Evolutionary conservation across 2,329 filamentous ascomycete genomes (phyloP), one percentile per base, ranked within the genome.

Genomic region (Furcasterigmium furcatum): DNA sequence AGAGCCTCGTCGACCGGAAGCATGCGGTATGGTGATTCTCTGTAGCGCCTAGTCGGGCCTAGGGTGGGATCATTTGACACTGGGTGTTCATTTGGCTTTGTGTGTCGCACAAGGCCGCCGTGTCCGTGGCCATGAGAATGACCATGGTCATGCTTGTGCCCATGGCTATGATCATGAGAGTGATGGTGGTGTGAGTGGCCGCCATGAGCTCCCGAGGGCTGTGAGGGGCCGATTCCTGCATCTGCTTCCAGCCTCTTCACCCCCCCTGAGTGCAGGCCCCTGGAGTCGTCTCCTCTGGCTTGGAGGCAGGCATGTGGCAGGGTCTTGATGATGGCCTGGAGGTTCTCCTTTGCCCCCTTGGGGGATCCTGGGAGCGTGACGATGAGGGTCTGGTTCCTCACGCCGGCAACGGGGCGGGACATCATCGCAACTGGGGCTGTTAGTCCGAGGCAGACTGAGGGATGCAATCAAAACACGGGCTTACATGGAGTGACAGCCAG

Each of bases 271-370:
- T 99, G 94, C 5, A 96, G 68, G 1, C 72, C 65, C 54, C 94
- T 79, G 1, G 94, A 97, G 59, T 95, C 82, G 13, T 81, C 84
- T 1, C 92, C 94, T 1, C 87, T 82, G 22, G 89, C 88, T 70
- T 97, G 92, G 8, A 88, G 71, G 55, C 94, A 99, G n/a, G 94
- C 94, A 67, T 99, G 94, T 0, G 92, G 91, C 6, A 99, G 70
- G n/a, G 92, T 82, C 61, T 91, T 95, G 50, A 99, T 72, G 7
- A 99, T 76, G 2, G 91, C 85, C 59, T 94, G 84, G 0, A 99
- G 77, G 59, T 97, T 99, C 70, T 99, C 94, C 58, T 84, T 88
- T 9, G 94, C 94, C 2, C 91, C 94, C 64, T 97, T 97, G 1
- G 94, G 94, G 0, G 92, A 97, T 2, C 94, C 94, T 0, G 94